Evolutionary conservation across 305 asterid species (phyloP), one percentile per base, ranked within the genome.

Genomic region (Plantago lanceolata): DNA sequence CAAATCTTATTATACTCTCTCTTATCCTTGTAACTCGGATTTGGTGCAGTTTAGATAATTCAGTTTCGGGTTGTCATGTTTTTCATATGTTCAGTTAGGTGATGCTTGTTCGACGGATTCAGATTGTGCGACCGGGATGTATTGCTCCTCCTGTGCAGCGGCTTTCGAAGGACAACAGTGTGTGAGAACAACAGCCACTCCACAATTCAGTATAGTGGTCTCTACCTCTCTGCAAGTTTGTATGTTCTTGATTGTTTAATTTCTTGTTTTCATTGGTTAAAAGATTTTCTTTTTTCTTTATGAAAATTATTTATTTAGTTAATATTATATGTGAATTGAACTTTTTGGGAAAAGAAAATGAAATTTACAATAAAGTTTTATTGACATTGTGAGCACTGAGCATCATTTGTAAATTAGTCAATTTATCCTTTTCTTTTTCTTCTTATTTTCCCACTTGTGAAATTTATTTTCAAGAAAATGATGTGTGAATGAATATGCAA

Each of bases 71-170:
- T 12, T 31, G 15, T 37, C n/a, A 35, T 35, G 6, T 59, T 56
- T 50, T 15, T 14, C 19, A 21, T 48, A 12, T 55, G 19, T 9
- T 0, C 65, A 79, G 89, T 28, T 84, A 8, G 67, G 49, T 53
- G 82, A 83, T 19, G 57, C 73, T 9, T 89, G 96, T 58, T 70
- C 81, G 48, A 56, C 68, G 6, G 80, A 81, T 45, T 48, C 45
- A 52, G 95, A 84, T 44, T 89, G 96, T 74, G 86, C 35, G 17
- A 75, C 70, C 6, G 96, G 93, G 50, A 66, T 73, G n/a, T 84
- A 79, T 52, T 86, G 93, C 61, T 67, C 67, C 33, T 24, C 86
- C 7, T 88, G 96, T 54, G 33, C 76, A 31, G 53, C 75, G 19
- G 80, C 76, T 5, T 88, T 87, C 63, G 11, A 71, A 8, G 87